phyloP scores from a whole-genome alignment of 352 stramenopile species.

The Phytophthora aleatoria region DNA sequence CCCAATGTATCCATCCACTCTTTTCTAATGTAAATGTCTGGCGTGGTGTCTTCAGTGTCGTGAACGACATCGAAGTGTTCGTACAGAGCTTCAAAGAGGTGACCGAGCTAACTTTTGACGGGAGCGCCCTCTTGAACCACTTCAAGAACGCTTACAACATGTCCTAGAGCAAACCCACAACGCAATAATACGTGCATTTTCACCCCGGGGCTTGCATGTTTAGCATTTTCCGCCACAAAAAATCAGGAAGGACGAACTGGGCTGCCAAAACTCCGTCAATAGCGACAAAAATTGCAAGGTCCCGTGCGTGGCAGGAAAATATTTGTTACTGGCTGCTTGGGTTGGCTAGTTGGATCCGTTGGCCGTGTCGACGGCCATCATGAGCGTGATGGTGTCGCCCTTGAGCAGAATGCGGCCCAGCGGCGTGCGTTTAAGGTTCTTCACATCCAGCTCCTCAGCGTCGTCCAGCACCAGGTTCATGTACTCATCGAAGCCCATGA shows the following conservation, averaged over 20 bases:
- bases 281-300: conserved; percentile 21
- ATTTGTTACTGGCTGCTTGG: conserved; percentile 28
- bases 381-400: conserved; percentile 99
- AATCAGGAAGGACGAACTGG: neutral
- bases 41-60: conserved; percentile 41
- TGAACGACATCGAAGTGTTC: conserved; percentile 78
- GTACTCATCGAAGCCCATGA: conserved; percentile 99
- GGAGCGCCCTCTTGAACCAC: conserved; percentile 57
- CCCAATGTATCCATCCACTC: neutral
- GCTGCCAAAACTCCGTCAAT: neutral
- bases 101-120: conserved; percentile 70
- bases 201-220: neutral
- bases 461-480: conserved; percentile 99
- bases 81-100: conserved; percentile 78
- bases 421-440: conserved; percentile 93
- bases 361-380: conserved; percentile 86
- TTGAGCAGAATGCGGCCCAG: conserved; percentile 99
- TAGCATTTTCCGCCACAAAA: neutral
- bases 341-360: conserved; percentile 43
- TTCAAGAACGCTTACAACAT: conserved; percentile 61
- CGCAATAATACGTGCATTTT: conserved; percentile 29
- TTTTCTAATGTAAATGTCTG: conserved; percentile 4
- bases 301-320: conserved; percentile 21
- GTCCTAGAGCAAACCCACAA: conserved; percentile 33
- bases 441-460: conserved; percentile 96